Conservation (phyloP, 805 yeast species). For the Nematodospora valgi region DNA sequence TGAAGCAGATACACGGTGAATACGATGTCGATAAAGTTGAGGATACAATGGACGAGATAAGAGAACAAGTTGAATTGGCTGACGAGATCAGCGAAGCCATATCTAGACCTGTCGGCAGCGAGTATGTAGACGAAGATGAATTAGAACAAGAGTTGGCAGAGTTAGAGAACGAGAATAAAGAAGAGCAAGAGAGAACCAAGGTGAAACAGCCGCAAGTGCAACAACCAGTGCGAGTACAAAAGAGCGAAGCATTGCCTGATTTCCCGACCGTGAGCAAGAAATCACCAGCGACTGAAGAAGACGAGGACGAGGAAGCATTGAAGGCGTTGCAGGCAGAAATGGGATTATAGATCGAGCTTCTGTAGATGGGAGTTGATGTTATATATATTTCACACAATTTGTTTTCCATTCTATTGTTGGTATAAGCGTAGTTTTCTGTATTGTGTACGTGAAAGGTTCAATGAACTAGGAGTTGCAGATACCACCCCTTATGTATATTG, state of each 20-base stretch:
- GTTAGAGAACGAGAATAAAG: slow-evolving; percentile 77
- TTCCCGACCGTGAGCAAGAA: slow-evolving; percentile 43
- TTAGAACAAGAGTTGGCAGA: slow-evolving; percentile 91
- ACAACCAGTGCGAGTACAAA: slow-evolving; percentile 20
- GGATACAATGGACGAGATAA: slow-evolving; percentile 94
- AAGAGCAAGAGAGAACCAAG: slow-evolving; percentile 23
- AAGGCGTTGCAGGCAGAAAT: slow-evolving; percentile 80
- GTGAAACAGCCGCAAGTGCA: slow-evolving; percentile 11
- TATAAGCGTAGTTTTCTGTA: no score
- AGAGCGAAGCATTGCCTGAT: slow-evolving; percentile 38
- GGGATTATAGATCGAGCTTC: slow-evolving; percentile 50
- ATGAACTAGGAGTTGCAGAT: no score
- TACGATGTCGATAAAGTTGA: slow-evolving; percentile 96
- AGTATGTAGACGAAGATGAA: slow-evolving; percentile 84
- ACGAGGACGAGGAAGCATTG: slow-evolving; percentile 81
- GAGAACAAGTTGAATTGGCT: slow-evolving; percentile 93
- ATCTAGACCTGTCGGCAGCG: slow-evolving; percentile 86
- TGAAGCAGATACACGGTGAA: slow-evolving; percentile 94
- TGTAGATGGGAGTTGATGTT: no score
- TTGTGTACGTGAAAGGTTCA: no score
- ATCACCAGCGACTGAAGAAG: slow-evolving; percentile 50
- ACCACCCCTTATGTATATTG: no score
- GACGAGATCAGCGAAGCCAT: slow-evolving; percentile 97
- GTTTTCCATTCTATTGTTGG: no score
- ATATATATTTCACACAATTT: no score